Evolutionary conservation across 116 monocot genomes (phyloP).

Genomic region (Papilionanthe hybrid): DNA sequence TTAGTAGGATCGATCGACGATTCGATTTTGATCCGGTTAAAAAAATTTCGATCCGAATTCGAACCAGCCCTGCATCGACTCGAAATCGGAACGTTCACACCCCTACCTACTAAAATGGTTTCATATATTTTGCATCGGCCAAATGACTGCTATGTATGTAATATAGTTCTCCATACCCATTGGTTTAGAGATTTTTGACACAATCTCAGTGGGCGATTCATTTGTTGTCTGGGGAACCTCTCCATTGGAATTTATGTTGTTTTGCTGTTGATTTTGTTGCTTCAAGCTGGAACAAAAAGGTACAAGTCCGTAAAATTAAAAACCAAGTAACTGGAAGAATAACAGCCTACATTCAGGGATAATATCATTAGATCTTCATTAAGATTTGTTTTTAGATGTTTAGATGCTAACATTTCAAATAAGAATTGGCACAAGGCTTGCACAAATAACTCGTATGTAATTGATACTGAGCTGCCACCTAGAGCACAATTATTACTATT

Average conservation of each 20-base stretch:
- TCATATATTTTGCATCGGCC: neutral
- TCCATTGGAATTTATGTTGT: constrained; percentile 15
- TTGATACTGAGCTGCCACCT: neutral
- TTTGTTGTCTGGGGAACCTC: constrained; percentile 8
- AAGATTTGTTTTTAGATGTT: neutral
- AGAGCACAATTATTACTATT: neutral
- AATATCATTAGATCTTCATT: neutral
- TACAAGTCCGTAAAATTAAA: neutral
- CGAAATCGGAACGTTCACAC: no score
- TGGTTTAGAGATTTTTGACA: constrained; percentile 16
- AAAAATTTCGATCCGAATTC: no score
- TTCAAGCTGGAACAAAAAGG: constrained; percentile 12
- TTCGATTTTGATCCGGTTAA: no score
- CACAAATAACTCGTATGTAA: neutral
- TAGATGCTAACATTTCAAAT: neutral
- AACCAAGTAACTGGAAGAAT: neutral
- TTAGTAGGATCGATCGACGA: no score
- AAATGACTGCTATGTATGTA: neutral
- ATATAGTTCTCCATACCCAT: constrained; percentile 8
- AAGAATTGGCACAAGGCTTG: neutral
- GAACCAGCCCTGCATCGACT: no score
- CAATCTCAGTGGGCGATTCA: constrained; percentile 11
- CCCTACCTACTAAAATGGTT: neutral
- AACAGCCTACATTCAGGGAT: neutral
- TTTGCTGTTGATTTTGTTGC: constrained; percentile 16